Evolutionary conservation across 208 protist species (phyloP).

Genomic region (Acanthamoeba lenticulata): DNA sequence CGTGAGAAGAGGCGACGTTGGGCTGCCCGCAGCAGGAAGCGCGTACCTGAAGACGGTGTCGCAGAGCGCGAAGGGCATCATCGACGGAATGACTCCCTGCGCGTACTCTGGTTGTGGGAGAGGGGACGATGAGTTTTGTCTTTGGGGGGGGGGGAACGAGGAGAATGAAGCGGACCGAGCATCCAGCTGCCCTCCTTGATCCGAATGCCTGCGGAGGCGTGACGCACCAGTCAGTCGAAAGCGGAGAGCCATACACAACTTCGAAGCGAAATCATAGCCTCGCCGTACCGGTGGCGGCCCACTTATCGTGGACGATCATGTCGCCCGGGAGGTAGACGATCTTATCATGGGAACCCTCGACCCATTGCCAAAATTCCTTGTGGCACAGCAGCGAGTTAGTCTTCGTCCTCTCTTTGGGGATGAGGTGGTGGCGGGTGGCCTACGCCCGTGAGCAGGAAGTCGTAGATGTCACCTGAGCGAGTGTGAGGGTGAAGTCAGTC

Average conservation of each 20-base stretch:
- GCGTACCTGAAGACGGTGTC: conserved; percentile 46
- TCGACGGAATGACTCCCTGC: conserved; percentile 53
- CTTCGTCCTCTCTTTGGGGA: too few species aligned
- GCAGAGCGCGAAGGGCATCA: conserved; percentile 59
- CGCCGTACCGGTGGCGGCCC: conserved; percentile 23
- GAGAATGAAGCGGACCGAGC: neutral
- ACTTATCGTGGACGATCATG: conserved; percentile 44
- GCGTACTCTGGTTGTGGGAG: conserved; percentile 59
- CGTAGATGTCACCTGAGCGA: conserved; percentile 16
- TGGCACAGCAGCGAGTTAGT: neutral
- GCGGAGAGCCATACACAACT: neutral
- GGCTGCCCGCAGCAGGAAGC: neutral
- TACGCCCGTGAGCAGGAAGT: conserved; percentile 64
- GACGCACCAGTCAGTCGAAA: neutral
- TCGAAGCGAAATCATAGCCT: too few species aligned
- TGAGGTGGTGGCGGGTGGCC: neutral
- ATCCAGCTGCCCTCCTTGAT: conserved; percentile 71
- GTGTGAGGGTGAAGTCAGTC: neutral
- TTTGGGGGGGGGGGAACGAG: neutral
- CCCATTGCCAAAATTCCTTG: conserved; percentile 53
- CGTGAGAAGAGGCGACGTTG: neutral
- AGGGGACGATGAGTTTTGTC: neutral
- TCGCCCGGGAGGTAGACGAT: conserved; percentile 42
- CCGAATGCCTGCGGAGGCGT: neutral
- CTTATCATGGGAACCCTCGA: conserved; percentile 7